A percentile compares a stretch with the other conserved stretches of the same genome.
These are phyloP conservation scores for Maudiozyma turicensis DNA, from an alignment of 805 yeast species.

Conservation along the genomic window DNA sequence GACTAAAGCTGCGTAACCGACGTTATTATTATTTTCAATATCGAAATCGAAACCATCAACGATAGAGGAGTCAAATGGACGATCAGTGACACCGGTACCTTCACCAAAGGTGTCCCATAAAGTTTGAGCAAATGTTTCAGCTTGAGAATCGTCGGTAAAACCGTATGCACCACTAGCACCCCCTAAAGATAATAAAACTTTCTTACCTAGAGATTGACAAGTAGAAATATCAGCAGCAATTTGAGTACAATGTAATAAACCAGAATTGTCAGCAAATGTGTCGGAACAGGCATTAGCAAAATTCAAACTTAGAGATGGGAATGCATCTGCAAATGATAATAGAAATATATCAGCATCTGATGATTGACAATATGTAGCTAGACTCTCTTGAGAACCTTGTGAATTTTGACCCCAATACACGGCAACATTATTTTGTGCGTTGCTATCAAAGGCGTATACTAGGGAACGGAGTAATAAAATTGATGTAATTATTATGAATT, in stretches of 20 bases:
- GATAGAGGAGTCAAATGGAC: conserved; percentile 61
- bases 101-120: conserved; percentile 57
- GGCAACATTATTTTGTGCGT: conserved; percentile 51
- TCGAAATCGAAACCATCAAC: conserved; percentile 94
- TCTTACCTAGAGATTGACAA: conserved; percentile 75
- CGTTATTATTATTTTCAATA: conserved; percentile 53
- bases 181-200: conserved; percentile 62
- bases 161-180: conserved; percentile 81
- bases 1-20: conserved; percentile 62
- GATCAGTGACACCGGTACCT: conserved; percentile 45
- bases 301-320: conserved; percentile 45
- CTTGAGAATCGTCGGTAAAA: conserved; percentile 68
- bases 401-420: conserved; percentile 88
- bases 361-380: conserved; percentile 52
- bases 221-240: conserved; percentile 60
- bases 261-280: conserved; percentile 26
- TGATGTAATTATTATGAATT: conserved; percentile 6
- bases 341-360: conserved; percentile 63
- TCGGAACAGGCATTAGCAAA: conserved; percentile 46
- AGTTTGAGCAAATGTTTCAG: conserved; percentile 48
- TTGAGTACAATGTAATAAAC: conserved; percentile 38
- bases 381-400: conserved; percentile 43
- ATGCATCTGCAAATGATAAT: conserved; percentile 58
- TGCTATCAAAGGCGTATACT: conserved; percentile 26
- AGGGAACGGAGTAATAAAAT: conserved; percentile 8